Conservation (phyloP, 2,329 filamentous ascomycete genomes). For the Fusarium subtropicale region DNA sequence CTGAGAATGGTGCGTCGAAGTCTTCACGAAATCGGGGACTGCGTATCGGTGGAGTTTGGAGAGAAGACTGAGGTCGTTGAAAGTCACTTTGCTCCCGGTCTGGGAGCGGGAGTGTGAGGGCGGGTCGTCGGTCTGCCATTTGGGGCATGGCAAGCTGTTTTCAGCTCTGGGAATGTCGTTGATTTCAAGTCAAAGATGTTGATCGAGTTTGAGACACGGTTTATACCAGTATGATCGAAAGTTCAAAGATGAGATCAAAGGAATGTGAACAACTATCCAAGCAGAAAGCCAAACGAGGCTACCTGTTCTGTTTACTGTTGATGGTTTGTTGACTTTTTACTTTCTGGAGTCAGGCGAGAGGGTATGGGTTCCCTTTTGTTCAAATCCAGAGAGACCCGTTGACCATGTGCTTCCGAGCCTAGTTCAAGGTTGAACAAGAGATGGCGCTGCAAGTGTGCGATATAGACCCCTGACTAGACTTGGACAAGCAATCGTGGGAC, state of each 20-base stretch:
- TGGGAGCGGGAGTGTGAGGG: conserved; percentile 47
- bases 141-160: conserved; percentile 30
- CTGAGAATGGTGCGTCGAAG: conserved; percentile 55
- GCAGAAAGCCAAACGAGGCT: conserved; percentile 11
- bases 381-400: conserved; percentile 30
- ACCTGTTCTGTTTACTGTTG: conserved; percentile 5
- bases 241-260: conserved; percentile 7
- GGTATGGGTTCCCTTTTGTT: conserved; percentile 37
- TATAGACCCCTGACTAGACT: conserved; percentile 48
- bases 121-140: conserved; percentile 48
- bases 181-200: conserved; percentile 1
- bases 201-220: conserved; percentile 18
- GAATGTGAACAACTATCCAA: not conserved
- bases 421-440: conserved; percentile 32
- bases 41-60: conserved; percentile 40
- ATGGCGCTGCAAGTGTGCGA: conserved; percentile 37
- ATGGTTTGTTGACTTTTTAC: conserved; percentile 36
- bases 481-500: conserved; percentile 42
- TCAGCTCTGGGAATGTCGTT: conserved; percentile 8
- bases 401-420: conserved; percentile 38
- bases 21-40: conserved; percentile 54
- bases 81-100: conserved; percentile 36
- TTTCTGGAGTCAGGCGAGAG: conserved; percentile 17
- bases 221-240: conserved; percentile 2
- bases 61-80: conserved; percentile 37